A percentile compares a stretch with the other conserved stretches of the same genome.
Conservation (phyloP, 2,329 filamentous ascomycete genomes). For the Claviceps pazoutovae region DNA sequence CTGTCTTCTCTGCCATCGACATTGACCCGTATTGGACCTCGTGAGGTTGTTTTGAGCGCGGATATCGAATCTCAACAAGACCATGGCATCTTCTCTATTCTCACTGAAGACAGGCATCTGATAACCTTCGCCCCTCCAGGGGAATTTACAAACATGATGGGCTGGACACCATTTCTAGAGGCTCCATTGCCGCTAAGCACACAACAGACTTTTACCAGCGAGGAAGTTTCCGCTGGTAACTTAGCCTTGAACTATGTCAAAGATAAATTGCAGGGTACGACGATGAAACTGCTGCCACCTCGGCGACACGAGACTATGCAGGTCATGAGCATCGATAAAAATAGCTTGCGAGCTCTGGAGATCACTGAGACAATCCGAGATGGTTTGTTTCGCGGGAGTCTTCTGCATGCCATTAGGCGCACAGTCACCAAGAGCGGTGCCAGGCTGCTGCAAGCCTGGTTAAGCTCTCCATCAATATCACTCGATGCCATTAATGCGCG, state of each 20-base stretch:
- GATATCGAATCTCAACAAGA: slow-evolving; percentile 41
- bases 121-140: slow-evolving; percentile 54
- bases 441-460: slow-evolving; percentile 66
- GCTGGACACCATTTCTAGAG: slow-evolving; percentile 70
- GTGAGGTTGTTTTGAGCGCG: slow-evolving; percentile 70
- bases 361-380: slow-evolving; percentile 79
- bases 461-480: slow-evolving; percentile 87
- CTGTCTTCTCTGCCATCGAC: slow-evolving; percentile 62
- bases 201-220: slow-evolving; percentile 42
- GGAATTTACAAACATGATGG: slow-evolving; percentile 34
- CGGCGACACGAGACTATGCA: slow-evolving; percentile 59
- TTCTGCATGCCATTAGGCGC: slow-evolving; percentile 76
- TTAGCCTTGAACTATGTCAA: slow-evolving; percentile 75
- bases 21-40: slow-evolving; percentile 67
- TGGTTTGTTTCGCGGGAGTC: slow-evolving; percentile 62
- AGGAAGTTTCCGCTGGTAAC: slow-evolving; percentile 65
- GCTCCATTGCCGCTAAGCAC: slow-evolving; percentile 44
- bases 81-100: slow-evolving; percentile 49
- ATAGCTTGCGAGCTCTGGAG: slow-evolving; percentile 78
- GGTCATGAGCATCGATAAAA: slow-evolving; percentile 83
- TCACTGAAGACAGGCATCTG: slow-evolving; percentile 62
- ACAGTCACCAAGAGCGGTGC: slow-evolving; percentile 89
- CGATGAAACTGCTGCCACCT: slow-evolving; percentile 74
- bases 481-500: slow-evolving; percentile 63
- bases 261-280: slow-evolving; percentile 60